Base-by-base conservation (phyloP, 495 filamentous ascomycete genomes). In the Glarea lozoyensis region DNA sequence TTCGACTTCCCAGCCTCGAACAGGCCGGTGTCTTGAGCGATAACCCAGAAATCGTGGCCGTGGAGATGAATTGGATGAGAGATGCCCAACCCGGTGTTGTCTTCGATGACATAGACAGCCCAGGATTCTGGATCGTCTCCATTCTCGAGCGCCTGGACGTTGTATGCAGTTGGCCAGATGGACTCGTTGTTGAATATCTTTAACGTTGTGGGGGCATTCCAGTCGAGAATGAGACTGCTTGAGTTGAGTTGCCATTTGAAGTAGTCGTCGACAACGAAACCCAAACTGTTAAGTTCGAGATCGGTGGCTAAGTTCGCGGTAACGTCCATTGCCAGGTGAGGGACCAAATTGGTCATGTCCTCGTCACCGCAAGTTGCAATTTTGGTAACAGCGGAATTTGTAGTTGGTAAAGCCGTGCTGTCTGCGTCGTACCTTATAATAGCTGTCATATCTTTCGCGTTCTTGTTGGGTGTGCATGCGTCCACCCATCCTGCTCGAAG, bases 31-130 rank as follows among this genome's bases (percentile, higher is more conserved):
- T 60, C 64, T 46, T 79, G 67, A 9, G 63, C 61, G 10, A 82
- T 53, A 11, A 81, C 58, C 42, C 53, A 67, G 61, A 81, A 82
- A 49, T 79, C 67, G 46, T 81, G 67, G 10, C 72, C 73, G 54
- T 76, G 71, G 11, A 80, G 60, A 46, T 79, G 70, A 34, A 76
- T 69, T 0, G 71, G 72, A 64, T 4, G 72, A 69, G 37, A 56
- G 65, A 46, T 16, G 16, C 42, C 29, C 60, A 56, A 1, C 25
- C 34, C 27, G 15, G 2, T 22, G 56, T 37, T 11, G 42, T 62
- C 67, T 37, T 64, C 58, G 40, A 63, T 66, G 42, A 50, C 57
- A 53, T 4, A 50, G 32, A 66, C 59, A 25, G 52, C 52, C 29
- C 52, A 50, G 18, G 61, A 52, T 36, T 70, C 60, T 7, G n/a